Conservation (phyloP, 345 rosid genomes). For the Cardamine occulta region DNA sequence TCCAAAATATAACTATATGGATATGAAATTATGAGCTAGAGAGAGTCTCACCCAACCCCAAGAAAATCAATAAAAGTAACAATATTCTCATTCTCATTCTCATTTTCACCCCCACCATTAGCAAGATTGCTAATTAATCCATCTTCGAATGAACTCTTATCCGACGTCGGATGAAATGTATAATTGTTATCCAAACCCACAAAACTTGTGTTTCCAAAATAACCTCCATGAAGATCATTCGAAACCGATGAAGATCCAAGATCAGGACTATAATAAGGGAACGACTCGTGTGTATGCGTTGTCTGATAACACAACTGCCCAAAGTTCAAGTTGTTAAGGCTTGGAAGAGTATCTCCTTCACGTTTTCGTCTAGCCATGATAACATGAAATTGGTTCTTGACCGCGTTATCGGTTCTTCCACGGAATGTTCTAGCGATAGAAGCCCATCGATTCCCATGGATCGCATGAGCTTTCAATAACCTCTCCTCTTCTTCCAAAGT, state of each 20-base stretch:
- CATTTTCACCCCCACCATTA: background rate
- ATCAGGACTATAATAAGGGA: background rate
- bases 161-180: background rate
- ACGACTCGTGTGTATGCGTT: background rate
- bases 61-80: constrained; percentile 53
- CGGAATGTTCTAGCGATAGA: constrained; percentile 52
- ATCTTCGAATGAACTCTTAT: background rate
- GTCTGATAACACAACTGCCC: background rate
- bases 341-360: constrained; percentile 31
- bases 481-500: constrained; percentile 56
- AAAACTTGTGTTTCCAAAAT: background rate
- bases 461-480: constrained; percentile 49
- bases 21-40: background rate
- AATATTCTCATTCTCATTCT: constrained; percentile 2
- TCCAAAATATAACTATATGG: background rate
- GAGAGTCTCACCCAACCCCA: constrained; percentile 44
- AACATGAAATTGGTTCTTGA: constrained; percentile 63
- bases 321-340: background rate
- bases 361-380: constrained; percentile 58
- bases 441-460: constrained; percentile 65
- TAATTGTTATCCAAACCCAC: background rate
- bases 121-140: background rate
- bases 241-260: background rate
- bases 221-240: background rate
- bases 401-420: constrained; percentile 61